Base-by-base conservation (phyloP, 169 alveolate genomes). In the Neospora caninum region DNA sequence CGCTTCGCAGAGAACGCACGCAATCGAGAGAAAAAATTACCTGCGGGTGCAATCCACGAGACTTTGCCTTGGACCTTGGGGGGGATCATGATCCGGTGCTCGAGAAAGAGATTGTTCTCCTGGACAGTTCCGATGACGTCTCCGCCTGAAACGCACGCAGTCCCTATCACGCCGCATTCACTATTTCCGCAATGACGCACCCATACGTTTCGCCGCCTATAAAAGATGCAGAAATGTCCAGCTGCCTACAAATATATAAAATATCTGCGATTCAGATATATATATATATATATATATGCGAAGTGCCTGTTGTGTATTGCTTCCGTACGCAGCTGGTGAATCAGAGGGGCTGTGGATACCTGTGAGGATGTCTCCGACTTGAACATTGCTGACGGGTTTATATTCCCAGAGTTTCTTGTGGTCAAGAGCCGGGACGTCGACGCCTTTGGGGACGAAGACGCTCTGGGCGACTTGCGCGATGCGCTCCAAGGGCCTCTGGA, bases 41-140 rank as follows among this genome's bases (percentile, higher is more conserved):
- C 99, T 91, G 97, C 97, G 0, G 99, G 99, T 38, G 99, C 99
- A 86, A 99, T 96, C 95, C 97, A 98, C 7, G 98, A 97, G 45
- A 99, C 98, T 91, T 98, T 94, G 13, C 99, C 99, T 95, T 98
- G 97, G 9, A 97, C 98, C 94, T 98, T 98, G 39, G 99, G 99
- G 0, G 99, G 99, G 34, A 99, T 96, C 99, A 99, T 97, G 80
- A 99, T 98, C 91, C 96, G 97, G 95, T 99, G 99, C 94, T 98
- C 97, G 67, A 95, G 97, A 97, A 99, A 99, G 64, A 99, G 97
- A 91, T 97, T 98, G 91, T 98, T 99, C 92, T 99, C 99, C 92
- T 94, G 96, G 18, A 98, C 99, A 64, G 97, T 92, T 22, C 99
- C 99, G 94, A 98, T 96, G 43, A 99, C 97, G 94, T 99, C 99